Conservation (phyloP, 2,329 filamentous ascomycete genomes). For the Neofusicoccum umdonicola region DNA sequence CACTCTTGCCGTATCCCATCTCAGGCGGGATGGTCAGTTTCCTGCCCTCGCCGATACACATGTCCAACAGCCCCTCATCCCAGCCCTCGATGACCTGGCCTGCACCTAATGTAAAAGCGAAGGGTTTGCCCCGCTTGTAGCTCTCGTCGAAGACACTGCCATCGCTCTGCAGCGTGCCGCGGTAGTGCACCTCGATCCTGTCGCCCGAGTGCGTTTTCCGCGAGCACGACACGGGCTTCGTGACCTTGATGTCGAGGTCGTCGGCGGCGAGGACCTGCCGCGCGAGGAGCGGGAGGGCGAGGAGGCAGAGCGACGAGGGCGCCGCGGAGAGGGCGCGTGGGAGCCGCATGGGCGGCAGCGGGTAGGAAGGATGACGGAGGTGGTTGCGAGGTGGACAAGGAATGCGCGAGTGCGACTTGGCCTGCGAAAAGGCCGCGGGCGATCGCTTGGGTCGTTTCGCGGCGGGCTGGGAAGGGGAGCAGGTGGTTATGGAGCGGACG, state of each 20-base stretch:
- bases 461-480: not conserved
- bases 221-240: slow-evolving; percentile 70
- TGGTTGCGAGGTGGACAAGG: not conserved
- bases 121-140: slow-evolving; percentile 76
- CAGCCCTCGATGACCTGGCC: slow-evolving; percentile 95
- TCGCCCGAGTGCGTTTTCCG: slow-evolving; percentile 72
- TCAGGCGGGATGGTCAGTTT: slow-evolving; percentile 88
- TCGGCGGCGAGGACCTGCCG: slow-evolving; percentile 41
- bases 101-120: slow-evolving; percentile 75
- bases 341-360: slow-evolving; percentile 17
- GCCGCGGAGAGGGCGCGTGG: slow-evolving; percentile 4
- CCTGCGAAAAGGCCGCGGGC: not conserved
- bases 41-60: slow-evolving; percentile 95
- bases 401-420: not conserved
- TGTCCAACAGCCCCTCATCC: slow-evolving; percentile 87
- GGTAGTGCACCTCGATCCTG: slow-evolving; percentile 82
- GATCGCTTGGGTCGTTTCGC: not conserved
- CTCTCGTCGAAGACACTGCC: slow-evolving; percentile 55
- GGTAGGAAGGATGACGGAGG: not conserved
- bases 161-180: slow-evolving; percentile 70
- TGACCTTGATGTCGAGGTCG: slow-evolving; percentile 67
- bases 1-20: slow-evolving; percentile 75
- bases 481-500: not conserved
- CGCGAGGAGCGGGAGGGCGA: slow-evolving; percentile 49
- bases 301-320: slow-evolving; percentile 31